Conservation (phyloP, 2,329 filamentous ascomycete genomes). For the Penicillium brevicompactum region DNA sequence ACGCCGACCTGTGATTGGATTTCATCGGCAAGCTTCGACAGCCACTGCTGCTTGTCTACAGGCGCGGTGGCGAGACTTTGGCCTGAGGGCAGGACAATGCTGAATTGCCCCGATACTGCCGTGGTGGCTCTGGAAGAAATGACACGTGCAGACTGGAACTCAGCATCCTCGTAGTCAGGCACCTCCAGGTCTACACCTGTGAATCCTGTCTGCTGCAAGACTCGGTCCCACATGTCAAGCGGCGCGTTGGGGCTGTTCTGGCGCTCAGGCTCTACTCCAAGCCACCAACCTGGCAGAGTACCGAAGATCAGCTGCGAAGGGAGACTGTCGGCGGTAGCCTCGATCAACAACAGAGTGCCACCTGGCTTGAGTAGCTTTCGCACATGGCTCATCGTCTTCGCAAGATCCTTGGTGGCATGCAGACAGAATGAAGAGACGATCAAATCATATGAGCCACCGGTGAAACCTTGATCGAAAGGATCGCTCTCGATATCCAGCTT, state of each 20-base stretch:
- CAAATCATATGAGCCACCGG: not conserved
- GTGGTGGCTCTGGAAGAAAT: too few relatives aligned
- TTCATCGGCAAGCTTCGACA: too few relatives aligned
- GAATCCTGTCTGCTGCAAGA: slow-evolving; percentile 2
- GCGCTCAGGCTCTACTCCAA: not conserved
- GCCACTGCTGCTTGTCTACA: too few relatives aligned
- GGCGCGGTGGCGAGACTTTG: too few relatives aligned
- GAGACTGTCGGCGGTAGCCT: not conserved
- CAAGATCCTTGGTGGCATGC: not conserved
- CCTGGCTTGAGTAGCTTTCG: not conserved
- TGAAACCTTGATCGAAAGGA: not conserved
- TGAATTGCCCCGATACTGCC: too few relatives aligned
- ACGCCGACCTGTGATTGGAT: too few relatives aligned
- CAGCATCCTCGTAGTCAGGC: not conserved
- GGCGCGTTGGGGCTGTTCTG: not conserved
- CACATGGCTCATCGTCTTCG: not conserved
- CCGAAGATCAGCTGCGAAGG: not conserved
- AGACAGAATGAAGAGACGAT: not conserved
- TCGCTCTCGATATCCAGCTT: not conserved
- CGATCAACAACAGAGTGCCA: not conserved
- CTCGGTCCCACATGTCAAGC: not conserved
- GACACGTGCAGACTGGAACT: too few relatives aligned
- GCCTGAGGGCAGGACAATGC: too few relatives aligned
- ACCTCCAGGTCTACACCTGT: slow-evolving; percentile 1
- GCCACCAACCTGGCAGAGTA: slow-evolving; percentile 3